Conservation (phyloP, 2,329 filamentous ascomycete genomes). For the Xylaria sp. region DNA sequence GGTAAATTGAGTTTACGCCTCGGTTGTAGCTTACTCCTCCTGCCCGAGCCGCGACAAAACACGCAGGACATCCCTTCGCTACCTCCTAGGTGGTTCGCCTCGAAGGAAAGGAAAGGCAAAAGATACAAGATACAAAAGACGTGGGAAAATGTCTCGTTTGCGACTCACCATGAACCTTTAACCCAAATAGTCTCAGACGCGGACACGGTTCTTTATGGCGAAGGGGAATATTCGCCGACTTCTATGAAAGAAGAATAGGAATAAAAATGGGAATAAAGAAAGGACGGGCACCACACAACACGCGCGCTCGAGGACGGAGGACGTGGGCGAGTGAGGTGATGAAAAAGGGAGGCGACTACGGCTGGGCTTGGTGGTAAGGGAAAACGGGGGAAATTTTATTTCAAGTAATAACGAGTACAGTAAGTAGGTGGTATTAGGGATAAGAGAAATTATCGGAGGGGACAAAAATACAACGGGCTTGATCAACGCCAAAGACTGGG, state of each 20-base stretch:
- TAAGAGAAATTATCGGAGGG: conserved; percentile 40
- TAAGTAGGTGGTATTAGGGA: conserved; percentile 29
- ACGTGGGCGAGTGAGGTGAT: conserved; percentile 27
- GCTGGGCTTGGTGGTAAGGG: too few relatives aligned
- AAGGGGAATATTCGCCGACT: conserved; percentile 21
- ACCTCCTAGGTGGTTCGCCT: conserved; percentile 5
- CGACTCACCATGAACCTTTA: conserved; percentile 26
- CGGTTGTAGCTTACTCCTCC: conserved; percentile 15
- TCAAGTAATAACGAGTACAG: conserved; percentile 19
- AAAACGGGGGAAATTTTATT: conserved; percentile 33
- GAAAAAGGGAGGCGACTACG: conserved; percentile 33
- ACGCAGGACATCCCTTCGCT: conserved; percentile 2
- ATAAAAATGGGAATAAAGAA: conserved; percentile 31
- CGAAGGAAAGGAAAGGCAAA: conserved; percentile 6
- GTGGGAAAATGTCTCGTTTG: conserved; percentile 20
- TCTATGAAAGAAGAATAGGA: conserved; percentile 21
- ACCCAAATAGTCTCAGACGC: conserved; percentile 28
- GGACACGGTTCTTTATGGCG: conserved; percentile 10
- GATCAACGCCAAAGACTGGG: conserved; percentile 26
- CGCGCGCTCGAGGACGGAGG: conserved; percentile 29
- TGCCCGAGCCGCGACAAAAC: conserved; percentile 18
- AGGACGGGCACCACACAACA: conserved; percentile 33
- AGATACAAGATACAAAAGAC: conserved; percentile 2
- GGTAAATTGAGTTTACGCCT: conserved; percentile 14
- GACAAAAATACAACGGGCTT: conserved; percentile 27